Conservation (phyloP, 1,284 basidiomycete genomes). For the Rugosomyces carneus region DNA sequence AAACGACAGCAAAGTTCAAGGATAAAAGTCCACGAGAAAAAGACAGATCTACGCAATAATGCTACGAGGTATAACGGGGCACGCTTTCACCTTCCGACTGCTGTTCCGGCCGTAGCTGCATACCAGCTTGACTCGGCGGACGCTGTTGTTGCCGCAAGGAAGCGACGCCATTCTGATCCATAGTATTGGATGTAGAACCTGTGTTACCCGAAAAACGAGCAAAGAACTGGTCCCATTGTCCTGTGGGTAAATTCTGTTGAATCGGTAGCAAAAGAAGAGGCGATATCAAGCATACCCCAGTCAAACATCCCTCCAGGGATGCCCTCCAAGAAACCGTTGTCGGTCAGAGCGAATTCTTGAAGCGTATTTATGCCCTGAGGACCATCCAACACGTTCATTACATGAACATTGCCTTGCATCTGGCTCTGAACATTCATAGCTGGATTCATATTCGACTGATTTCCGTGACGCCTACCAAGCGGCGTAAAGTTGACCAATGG, state of each 20-base stretch:
- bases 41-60: background rate
- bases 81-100: conserved; percentile 6
- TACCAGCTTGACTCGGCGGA: conserved; percentile 4
- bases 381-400: conserved; percentile 68
- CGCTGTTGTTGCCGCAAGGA: conserved; percentile 16
- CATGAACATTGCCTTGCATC: conserved; percentile 53
- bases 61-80: conserved; percentile 8
- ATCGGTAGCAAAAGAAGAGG: background rate
- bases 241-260: conserved; percentile 31
- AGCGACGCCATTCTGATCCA: conserved; percentile 11
- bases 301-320: conserved; percentile 85
- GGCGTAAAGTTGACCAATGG: conserved; percentile 52
- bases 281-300: conserved; percentile 54
- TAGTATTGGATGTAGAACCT: conserved; percentile 14
- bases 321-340: conserved; percentile 70
- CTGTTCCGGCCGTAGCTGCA: conserved; percentile 4
- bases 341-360: conserved; percentile 60
- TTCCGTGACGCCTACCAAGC: conserved; percentile 29
- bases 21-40: background rate
- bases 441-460: conserved; percentile 58
- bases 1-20: conserved; percentile 4
- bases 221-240: conserved; percentile 77
- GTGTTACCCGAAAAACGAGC: conserved; percentile 27
- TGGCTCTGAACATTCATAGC: conserved; percentile 42
- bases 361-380: conserved; percentile 47